Evolutionary conservation across 208 protist genomes (phyloP).

Genomic region (Acanthamoeba healyi): DNA sequence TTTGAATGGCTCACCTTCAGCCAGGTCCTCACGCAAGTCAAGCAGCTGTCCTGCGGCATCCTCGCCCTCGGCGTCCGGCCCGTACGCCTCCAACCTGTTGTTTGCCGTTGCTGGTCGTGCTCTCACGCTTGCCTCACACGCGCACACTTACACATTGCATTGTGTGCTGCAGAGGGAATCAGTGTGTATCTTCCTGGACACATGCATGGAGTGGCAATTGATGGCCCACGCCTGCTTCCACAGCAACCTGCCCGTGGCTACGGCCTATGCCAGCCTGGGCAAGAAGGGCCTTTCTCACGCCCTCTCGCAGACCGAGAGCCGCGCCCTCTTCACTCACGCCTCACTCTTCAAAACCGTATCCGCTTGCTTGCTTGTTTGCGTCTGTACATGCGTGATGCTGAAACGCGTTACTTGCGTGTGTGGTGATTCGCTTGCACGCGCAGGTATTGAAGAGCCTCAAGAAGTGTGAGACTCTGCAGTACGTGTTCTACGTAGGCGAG

Average conservation of each 20-base stretch:
- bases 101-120: background rate
- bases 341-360: background rate
- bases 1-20: conserved; percentile 35
- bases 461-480: background rate
- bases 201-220: conserved; percentile 35
- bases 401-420: background rate
- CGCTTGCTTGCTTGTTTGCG: no score
- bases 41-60: conserved; percentile 26
- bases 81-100: background rate
- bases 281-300: conserved; percentile 22
- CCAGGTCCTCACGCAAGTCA: background rate
- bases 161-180: background rate
- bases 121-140: background rate
- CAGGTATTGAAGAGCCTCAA: conserved; percentile 18
- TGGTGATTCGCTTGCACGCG: background rate
- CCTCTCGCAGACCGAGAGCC: conserved; percentile 22
- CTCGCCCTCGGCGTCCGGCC: background rate
- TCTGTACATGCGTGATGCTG: no score
- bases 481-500: conserved; percentile 24
- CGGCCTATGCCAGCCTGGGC: conserved; percentile 26
- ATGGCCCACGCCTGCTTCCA: conserved; percentile 62
- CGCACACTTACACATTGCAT: background rate
- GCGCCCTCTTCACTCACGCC: conserved; percentile 33
- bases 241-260: conserved; percentile 21
- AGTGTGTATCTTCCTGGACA: conserved; percentile 49